Evolutionary conservation across 176 grass and related monocot species (phyloP).

Genomic region (Saccharum officinarum): DNA sequence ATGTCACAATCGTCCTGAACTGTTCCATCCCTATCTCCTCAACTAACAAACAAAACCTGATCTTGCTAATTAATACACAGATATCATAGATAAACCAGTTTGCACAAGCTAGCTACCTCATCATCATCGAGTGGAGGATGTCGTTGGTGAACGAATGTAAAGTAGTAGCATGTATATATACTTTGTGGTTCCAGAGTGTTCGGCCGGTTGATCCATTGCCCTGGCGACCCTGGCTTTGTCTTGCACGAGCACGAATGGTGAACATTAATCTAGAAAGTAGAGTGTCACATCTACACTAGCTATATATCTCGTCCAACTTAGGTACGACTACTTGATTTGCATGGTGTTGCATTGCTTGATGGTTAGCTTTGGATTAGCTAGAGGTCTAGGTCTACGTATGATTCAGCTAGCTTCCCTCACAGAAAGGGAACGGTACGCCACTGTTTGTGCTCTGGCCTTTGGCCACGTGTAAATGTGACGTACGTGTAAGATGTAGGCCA

Average conservation of each 20-base stretch:
- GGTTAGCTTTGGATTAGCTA: too few relatives aligned
- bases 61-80: neutral
- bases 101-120: neutral
- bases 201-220: constrained; percentile 12
- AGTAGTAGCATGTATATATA: neutral
- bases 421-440: too few relatives aligned
- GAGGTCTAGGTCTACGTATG: too few relatives aligned
- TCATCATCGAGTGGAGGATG: neutral
- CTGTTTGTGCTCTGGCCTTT: too few relatives aligned
- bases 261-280: neutral
- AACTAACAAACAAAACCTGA: neutral
- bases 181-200: constrained; percentile 26
- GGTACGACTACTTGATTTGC: neutral
- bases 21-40: constrained; percentile 35
- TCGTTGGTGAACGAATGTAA: constrained; percentile 34
- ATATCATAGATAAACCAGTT: constrained; percentile 15
- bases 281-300: neutral
- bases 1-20: neutral
- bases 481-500: too few relatives aligned
- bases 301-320: neutral
- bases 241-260: neutral
- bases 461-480: too few relatives aligned
- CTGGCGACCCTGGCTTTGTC: neutral
- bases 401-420: too few relatives aligned
- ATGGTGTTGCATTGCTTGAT: too few relatives aligned